Evolutionary conservation across 176 grass and related monocot genomes (phyloP), one percentile per base, ranked within the genome.

Genomic region (Triticum timopheevii): DNA sequence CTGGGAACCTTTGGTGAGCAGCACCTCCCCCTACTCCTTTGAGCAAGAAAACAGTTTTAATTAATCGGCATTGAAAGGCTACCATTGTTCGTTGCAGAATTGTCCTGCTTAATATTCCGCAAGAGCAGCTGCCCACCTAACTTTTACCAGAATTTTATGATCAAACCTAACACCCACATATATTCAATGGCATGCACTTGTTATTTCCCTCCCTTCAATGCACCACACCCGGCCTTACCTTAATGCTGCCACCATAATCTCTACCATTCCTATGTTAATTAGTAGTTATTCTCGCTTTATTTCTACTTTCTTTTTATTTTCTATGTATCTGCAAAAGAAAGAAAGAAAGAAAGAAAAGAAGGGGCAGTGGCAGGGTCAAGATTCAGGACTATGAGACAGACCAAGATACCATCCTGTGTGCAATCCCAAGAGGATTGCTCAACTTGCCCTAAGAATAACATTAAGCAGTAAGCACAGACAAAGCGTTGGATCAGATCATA

Each of bases 1-100:
- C 31, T 98, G 59, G 96, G 96, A 76, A 98, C 96, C 71, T 98
- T 93, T 65, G 82, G 96, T 98, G 92, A 49, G 88, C 42, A 63
- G 45, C 69, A 13, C 11, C 44, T 47, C 44, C 64, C 78, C 40
- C 64, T 82, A 25, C 71, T 73, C 76, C 42, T 85, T 88, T 85
- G 20, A 54, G 34, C 35, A 50, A 62, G 49, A 39, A 39, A 39
- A 49, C 4, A 36, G 25, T n/a, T 83, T 79, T 31, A 20, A 33
- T 65, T 69, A 22, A 50, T n/a, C 63, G 5, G 35, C 85, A 91
- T 84, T 91, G 65, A 80, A 74, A 59, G 8, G 89, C 44, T 66
- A 31, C 81, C 24, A 49, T 91, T 76, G 76, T 87, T 83, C 68
- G 89, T 91, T 91, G 76, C 47, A 66, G 85, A 84, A 80, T 61